Base-by-base conservation (phyloP, 2,329 filamentous ascomycete species). In the Arthrobotrys musiformis region DNA sequence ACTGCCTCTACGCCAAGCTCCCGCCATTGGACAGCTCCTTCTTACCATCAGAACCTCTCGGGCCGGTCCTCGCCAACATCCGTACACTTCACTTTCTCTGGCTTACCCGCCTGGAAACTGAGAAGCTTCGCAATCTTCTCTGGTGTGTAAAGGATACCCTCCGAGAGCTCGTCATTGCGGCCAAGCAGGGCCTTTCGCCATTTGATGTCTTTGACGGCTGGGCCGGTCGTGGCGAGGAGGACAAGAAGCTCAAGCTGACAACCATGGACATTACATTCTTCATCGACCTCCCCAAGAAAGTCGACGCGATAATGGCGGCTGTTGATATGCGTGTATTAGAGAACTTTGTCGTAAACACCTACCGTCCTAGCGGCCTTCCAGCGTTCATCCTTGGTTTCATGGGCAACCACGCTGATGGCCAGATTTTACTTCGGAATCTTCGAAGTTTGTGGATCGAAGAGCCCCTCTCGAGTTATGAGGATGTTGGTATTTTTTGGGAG, bases 241-340 rank as follows among this genome's bases (percentile, higher is more conserved):
- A 76, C 40, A 70, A 70, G 37, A 76, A 76, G 22, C 72, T 76
- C 40, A 76, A 66, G 37, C 72, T 76, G 26, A 60, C 68, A 17
- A 67, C 58, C 5, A 67, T 76, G 64, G 72, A 76, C 30, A 76
- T 76, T 22, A 76, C 72, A 1, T 76, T 76, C 50, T 76, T 76
- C 72, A 76, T 76, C 58, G 72, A 76, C 9, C 64, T 76, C 4
- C 72, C 72, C 11, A 76, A 76, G 58, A 76, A 76, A 24, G 72
- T 76, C 3, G 72, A 70, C 11, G 42, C 72, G 33, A 76, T 76
- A 66, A 63, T 52, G 46, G 63, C 62, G n/a, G 72, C 72, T 35
- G 64, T 76, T 19, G 72, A 76, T 26, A 69, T 76, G 72, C 64
- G 64, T 17, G 64, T 70, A 1, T 22, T 76, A 19, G 72, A 76